Conservation (phyloP, 2,329 filamentous ascomycete species). For the Aureobasidium namibiae region DNA sequence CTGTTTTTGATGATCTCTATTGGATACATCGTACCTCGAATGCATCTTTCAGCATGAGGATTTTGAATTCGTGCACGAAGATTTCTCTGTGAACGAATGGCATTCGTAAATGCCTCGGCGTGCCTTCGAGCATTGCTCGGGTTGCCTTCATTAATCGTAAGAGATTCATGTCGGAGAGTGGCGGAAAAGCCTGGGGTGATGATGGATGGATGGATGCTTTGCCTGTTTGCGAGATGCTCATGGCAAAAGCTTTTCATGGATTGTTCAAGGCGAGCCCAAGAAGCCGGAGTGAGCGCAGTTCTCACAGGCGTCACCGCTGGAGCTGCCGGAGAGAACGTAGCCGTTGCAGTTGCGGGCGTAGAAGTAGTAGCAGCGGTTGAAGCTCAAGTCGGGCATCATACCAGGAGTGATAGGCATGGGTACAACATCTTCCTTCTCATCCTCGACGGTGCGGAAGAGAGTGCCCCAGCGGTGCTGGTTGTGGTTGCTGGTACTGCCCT, state of each 20-base stretch:
- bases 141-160: slow-evolving; percentile 7
- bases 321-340: slow-evolving; percentile 26
- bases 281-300: slow-evolving; percentile 17
- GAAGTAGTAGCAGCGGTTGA: slow-evolving; percentile 29
- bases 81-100: slow-evolving; percentile 3
- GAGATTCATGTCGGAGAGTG: slow-evolving; percentile 1
- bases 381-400: slow-evolving; percentile 22
- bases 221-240: not conserved
- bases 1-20: not conserved
- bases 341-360: slow-evolving; percentile 28
- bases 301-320: slow-evolving; percentile 27
- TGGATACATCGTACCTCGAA: not conserved
- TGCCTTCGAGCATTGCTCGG: not conserved
- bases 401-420: slow-evolving; percentile 15
- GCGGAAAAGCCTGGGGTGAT: not conserved
- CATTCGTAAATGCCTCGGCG: not conserved
- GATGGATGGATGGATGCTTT: not conserved
- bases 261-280: slow-evolving; percentile 17
- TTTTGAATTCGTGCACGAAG: not conserved
- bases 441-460: slow-evolving; percentile 15
- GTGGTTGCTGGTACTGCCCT: slow-evolving; percentile 14
- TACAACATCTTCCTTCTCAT: slow-evolving; percentile 16
- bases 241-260: not conserved
- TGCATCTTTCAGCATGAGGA: slow-evolving; percentile 12
- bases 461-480: slow-evolving; percentile 14